Percentiles rank a stretch among this genome's conserved stretches.
phyloP scores from a whole-genome alignment of 768 basidiomycete genomes.

The Paxillus ammoniavirescens region DNA sequence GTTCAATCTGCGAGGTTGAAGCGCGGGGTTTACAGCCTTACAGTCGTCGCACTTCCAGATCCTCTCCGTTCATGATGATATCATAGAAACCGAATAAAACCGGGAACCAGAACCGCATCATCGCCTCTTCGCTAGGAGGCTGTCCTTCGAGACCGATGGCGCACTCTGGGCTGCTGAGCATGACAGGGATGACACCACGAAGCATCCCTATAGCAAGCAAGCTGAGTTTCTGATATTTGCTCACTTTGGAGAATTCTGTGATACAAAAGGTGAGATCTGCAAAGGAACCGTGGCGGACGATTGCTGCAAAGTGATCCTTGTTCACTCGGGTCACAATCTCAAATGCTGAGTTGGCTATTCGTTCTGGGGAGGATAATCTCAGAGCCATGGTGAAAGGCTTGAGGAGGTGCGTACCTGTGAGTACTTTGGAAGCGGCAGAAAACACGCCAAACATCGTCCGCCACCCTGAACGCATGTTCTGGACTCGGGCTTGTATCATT shows the following conservation, averaged over 20 bases:
- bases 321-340: constrained; percentile 93
- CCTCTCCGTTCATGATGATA: constrained; percentile 99
- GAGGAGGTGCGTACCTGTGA: constrained; percentile 58
- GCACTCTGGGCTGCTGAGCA: constrained; percentile 82
- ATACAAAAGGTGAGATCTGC: constrained; percentile 96
- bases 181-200: constrained; percentile 86
- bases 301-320: constrained; percentile 84
- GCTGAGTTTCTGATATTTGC: constrained; percentile 98
- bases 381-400: background rate
- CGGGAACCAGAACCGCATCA: constrained; percentile 98
- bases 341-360: constrained; percentile 90
- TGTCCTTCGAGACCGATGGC: constrained; percentile 33
- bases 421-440: constrained; percentile 90
- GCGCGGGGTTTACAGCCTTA: constrained; percentile 42
- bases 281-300: constrained; percentile 92
- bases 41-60: constrained; percentile 95
- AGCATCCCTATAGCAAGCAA: constrained; percentile 96
- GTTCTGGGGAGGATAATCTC: constrained; percentile 48
- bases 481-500: constrained; percentile 94
- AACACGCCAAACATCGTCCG: constrained; percentile 99
- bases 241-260: constrained; percentile 99
- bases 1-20: constrained; percentile 7
- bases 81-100: constrained; percentile 98
- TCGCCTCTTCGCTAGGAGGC: constrained; percentile 68
- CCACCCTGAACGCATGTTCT: constrained; percentile 98